These are phyloP conservation scores for Claviceps humidiphila DNA, from an alignment of 2,329 filamentous ascomycete genomes.

Conservation along the genomic window DNA sequence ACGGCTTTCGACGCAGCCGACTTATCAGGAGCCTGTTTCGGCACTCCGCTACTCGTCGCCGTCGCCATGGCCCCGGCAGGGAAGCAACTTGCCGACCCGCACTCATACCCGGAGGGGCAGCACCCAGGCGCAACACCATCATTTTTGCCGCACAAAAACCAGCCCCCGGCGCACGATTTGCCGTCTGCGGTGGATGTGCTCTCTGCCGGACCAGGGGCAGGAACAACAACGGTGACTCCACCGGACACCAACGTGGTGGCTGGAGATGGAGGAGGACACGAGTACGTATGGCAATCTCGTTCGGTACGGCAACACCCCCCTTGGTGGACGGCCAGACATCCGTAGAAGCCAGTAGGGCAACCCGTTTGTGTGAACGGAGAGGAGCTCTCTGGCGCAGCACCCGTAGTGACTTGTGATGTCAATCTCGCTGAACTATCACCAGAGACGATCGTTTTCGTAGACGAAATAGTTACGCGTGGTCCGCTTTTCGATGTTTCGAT, in stretches of 20 bases:
- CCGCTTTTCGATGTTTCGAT: slow-evolving; percentile 10
- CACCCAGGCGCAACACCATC: slow-evolving; percentile 61
- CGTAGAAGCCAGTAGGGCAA: slow-evolving; percentile 87
- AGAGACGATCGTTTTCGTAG: slow-evolving; percentile 22
- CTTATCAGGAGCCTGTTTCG: slow-evolving; percentile 34
- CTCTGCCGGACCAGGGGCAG: slow-evolving; percentile 34
- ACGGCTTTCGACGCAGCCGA: slow-evolving; percentile 2
- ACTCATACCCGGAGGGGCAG: slow-evolving; percentile 66
- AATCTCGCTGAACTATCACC: slow-evolving; percentile 17
- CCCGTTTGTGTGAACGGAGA: slow-evolving; percentile 23
- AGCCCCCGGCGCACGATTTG: slow-evolving; percentile 58
- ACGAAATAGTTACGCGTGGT: slow-evolving; percentile 21
- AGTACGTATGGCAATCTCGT: slow-evolving; percentile 68
- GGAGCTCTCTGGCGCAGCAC: slow-evolving; percentile 22
- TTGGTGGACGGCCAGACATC: slow-evolving; percentile 71
- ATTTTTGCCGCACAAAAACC: slow-evolving; percentile 54
- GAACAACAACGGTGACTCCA: slow-evolving; percentile 59
- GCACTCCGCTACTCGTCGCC: slow-evolving; percentile 43
- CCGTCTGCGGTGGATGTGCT: slow-evolving; percentile 25
- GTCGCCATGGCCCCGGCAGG: slow-evolving; percentile 38
- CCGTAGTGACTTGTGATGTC: slow-evolving; percentile 20
- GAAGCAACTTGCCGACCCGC: slow-evolving; percentile 61
- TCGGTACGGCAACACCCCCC: slow-evolving; percentile 80
- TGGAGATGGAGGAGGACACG: slow-evolving; percentile 49
- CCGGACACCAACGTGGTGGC: slow-evolving; percentile 52